Conservation (phyloP, 2,329 filamentous ascomycete genomes). For the Aspergillus awamori region DNA sequence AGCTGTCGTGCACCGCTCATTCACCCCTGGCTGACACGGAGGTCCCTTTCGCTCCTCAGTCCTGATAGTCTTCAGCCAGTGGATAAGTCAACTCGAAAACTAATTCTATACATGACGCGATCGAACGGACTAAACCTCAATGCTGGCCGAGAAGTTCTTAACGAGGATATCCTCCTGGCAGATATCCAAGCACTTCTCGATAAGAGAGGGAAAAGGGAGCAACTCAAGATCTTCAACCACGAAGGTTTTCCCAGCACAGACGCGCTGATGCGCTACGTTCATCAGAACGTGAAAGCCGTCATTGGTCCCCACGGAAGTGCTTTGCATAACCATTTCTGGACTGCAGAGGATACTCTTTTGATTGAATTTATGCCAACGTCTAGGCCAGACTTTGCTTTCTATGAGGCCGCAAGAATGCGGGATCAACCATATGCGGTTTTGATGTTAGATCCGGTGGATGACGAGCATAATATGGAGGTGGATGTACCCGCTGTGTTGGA, state of each 20-base stretch:
- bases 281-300: not conserved
- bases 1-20: not conserved
- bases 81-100: not conserved
- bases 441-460: not conserved
- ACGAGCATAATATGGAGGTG: not conserved
- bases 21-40: not conserved
- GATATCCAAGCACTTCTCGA: not conserved
- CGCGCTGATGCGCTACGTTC: not conserved
- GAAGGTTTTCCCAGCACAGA: not conserved
- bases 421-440: not conserved
- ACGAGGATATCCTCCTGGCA: not conserved
- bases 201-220: not conserved
- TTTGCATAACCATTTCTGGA: not conserved
- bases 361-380: not conserved
- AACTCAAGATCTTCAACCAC: not conserved
- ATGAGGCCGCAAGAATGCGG: not conserved
- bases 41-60: too few relatives aligned
- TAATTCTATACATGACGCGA: not conserved
- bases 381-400: not conserved
- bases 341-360: not conserved
- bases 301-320: not conserved
- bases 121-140: not conserved
- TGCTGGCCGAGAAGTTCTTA: not conserved
- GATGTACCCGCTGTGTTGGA: not conserved
- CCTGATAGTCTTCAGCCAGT: not conserved